A percentile compares a stretch with the other conserved stretches of the same genome.
Evolutionary conservation across 352 stramenopile genomes (phyloP).

Genomic region (Peronosclerospora sorghi): DNA sequence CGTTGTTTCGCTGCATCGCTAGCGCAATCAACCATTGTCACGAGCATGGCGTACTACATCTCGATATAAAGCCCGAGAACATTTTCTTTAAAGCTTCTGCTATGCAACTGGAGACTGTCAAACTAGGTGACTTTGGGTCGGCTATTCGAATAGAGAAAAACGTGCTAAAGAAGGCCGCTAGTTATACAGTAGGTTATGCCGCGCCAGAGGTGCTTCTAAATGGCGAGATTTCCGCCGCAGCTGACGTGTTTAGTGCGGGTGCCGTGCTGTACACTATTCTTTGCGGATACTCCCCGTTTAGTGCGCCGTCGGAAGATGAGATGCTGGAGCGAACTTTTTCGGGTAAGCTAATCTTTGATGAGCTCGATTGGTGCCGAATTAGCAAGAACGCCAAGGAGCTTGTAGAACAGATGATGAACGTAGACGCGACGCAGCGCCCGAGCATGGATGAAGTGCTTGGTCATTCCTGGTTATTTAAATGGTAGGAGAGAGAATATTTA

Average conservation of each 20-base stretch:
- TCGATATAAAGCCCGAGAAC: slow-evolving; percentile 79
- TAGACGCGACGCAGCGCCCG: slow-evolving; percentile 24
- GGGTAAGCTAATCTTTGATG: slow-evolving; percentile 45
- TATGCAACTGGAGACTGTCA: slow-evolving; percentile 37
- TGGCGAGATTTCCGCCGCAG: slow-evolving; percentile 39
- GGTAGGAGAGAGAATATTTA: no score
- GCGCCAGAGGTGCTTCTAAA: slow-evolving; percentile 54
- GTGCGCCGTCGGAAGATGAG: slow-evolving; percentile 43
- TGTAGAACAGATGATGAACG: slow-evolving; percentile 45
- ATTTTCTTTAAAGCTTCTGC: slow-evolving; percentile 54
- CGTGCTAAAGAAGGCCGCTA: slow-evolving; percentile 29
- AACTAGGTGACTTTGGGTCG: slow-evolving; percentile 65
- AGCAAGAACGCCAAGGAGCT: slow-evolving; percentile 45
- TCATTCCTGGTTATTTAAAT: slow-evolving; percentile 53
- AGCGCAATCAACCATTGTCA: slow-evolving; percentile 45
- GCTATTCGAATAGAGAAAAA: slow-evolving; percentile 32
- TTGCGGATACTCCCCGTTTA: slow-evolving; percentile 57
- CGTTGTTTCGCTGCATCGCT: slow-evolving; percentile 40
- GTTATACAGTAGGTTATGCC: slow-evolving; percentile 67
- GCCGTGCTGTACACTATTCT: slow-evolving; percentile 62
- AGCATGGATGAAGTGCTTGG: slow-evolving; percentile 62
- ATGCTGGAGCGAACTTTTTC: slow-evolving; percentile 37
- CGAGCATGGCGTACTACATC: slow-evolving; percentile 45
- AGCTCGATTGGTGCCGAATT: slow-evolving; percentile 40
- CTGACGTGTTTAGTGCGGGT: slow-evolving; percentile 68